Evolutionary conservation across 495 filamentous ascomycete species (phyloP), one percentile per base, ranked within the genome.

Genomic region (Talaromyces wortmannii): DNA sequence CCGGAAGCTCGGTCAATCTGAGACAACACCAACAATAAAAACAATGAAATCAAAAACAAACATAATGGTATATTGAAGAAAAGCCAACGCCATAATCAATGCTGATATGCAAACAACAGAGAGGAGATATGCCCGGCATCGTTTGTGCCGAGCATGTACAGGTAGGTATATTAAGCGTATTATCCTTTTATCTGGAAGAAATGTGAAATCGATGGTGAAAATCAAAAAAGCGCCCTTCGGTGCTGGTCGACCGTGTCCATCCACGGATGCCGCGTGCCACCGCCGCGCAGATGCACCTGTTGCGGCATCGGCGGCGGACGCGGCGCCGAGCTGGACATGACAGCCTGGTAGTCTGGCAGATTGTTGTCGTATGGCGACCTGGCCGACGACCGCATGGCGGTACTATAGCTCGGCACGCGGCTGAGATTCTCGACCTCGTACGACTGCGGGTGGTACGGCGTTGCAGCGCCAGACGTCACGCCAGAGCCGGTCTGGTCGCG

Each of bases 381-480:
- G 13, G 82, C 70, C 8, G 79, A 78, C 0, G 83, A 76, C 46
- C 77, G 81, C 15, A 91, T 77, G 0, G 90, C 90, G 11, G 90
- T 92, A 5, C 79, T 74, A 65, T 95, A 95, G 50, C 86, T 90
- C 5, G 90, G 90, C 7, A 94, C 88, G 50, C 84, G 87, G 59
- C 79, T 86, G 16, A 92, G 71, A 42, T 78, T 75, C 54, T 82
- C 80, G 31, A 86, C 71, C 59, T 87, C 82, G 23, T 76, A 68
- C 52, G 76, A 83, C 57, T 90, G 86, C 23, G 81, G 73, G 53
- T 86, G 82, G 58, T 82, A 82, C 15, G 86, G 82, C 6, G 79
- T 82, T 13, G 78, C 76, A 64, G 76, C 74, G 23, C 77, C 78
- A 18, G 78, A 78, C 15, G 71, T 65, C 43, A 76, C 57, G 10